A percentile compares a stretch with the other conserved stretches of the same genome.
Evolutionary conservation across 306 rosid genomes (phyloP).

Genomic region (Gleditsia sinensis): DNA sequence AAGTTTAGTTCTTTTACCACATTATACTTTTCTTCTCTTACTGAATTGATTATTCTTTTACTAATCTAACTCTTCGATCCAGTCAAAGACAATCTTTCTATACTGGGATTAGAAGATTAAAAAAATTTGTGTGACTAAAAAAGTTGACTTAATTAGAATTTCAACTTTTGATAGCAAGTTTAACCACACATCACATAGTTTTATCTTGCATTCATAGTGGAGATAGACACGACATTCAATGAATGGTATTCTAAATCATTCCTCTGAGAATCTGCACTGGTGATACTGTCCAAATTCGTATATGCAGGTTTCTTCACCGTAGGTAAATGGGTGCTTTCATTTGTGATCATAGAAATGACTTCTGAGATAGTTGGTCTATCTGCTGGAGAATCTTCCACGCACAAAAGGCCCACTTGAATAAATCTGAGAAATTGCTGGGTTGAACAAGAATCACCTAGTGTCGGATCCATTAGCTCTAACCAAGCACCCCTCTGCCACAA

Average conservation of each 20-base stretch:
- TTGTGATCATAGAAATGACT: conserved; percentile 29
- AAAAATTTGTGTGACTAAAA: no score
- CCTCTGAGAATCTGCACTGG: background rate
- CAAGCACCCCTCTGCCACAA: conserved; percentile 16
- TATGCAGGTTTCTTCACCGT: background rate
- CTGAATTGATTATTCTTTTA: no score
- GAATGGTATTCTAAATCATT: background rate
- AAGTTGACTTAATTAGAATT: no score
- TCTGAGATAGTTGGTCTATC: conserved; percentile 36
- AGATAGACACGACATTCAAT: background rate
- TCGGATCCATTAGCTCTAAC: conserved; percentile 25
- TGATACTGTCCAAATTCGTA: background rate
- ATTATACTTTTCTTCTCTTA: no score
- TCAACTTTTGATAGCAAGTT: no score
- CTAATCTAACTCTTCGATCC: no score
- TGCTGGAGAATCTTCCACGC: conserved; percentile 31
- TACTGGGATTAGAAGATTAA: no score
- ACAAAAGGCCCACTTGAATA: conserved; percentile 29
- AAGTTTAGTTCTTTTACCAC: no score
- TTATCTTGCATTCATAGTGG: background rate
- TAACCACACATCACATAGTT: no score
- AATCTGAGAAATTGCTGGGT: conserved; percentile 29
- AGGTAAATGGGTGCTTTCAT: background rate
- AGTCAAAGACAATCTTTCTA: no score
- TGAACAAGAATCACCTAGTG: background rate